These are phyloP conservation scores for Prunus davidiana DNA, from an alignment of 306 rosid genomes.

Conservation along the genomic window DNA sequence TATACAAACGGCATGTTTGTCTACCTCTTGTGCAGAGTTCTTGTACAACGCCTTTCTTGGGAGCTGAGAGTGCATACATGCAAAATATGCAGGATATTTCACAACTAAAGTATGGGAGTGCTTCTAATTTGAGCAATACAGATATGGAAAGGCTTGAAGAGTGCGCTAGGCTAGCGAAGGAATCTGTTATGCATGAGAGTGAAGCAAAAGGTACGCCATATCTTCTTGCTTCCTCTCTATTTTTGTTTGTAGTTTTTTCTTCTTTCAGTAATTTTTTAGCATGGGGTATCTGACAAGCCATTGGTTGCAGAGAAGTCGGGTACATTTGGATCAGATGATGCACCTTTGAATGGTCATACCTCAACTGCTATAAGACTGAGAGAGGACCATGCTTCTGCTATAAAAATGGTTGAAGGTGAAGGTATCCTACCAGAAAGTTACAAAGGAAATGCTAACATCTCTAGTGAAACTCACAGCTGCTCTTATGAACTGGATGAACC, in stretches of 20 bases:
- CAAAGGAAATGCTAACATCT: slow-evolving; percentile 28
- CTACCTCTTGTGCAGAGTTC: slow-evolving; percentile 59
- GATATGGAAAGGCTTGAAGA: slow-evolving; percentile 31
- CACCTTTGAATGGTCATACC: slow-evolving; percentile 26
- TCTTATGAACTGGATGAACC: slow-evolving; percentile 36
- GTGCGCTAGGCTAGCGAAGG: slow-evolving; percentile 28
- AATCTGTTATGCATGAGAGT: slow-evolving; percentile 27
- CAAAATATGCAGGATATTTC: slow-evolving; percentile 47
- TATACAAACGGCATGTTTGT: slow-evolving; percentile 34
- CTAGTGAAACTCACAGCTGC: slow-evolving; percentile 28
- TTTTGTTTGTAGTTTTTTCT: background rate
- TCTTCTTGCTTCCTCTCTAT: slow-evolving; percentile 12
- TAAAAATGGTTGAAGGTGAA: slow-evolving; percentile 28
- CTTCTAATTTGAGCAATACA: slow-evolving; percentile 39
- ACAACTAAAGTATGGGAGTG: slow-evolving; percentile 27
- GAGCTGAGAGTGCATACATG: slow-evolving; percentile 47
- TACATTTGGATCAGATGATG: slow-evolving; percentile 33
- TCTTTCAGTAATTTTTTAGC: background rate
- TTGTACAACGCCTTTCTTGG: slow-evolving; percentile 43
- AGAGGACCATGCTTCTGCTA: slow-evolving; percentile 25
- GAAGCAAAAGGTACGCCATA: slow-evolving; percentile 36
- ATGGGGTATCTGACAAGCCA: slow-evolving; percentile 17
- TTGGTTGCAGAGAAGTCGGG: slow-evolving; percentile 47
- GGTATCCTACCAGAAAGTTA: slow-evolving; percentile 25
- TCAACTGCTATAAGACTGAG: slow-evolving; percentile 27